These are phyloP conservation scores for Eucalyptus cladocalyx DNA, from an alignment of 345 rosid genomes.

Conservation along the genomic window DNA sequence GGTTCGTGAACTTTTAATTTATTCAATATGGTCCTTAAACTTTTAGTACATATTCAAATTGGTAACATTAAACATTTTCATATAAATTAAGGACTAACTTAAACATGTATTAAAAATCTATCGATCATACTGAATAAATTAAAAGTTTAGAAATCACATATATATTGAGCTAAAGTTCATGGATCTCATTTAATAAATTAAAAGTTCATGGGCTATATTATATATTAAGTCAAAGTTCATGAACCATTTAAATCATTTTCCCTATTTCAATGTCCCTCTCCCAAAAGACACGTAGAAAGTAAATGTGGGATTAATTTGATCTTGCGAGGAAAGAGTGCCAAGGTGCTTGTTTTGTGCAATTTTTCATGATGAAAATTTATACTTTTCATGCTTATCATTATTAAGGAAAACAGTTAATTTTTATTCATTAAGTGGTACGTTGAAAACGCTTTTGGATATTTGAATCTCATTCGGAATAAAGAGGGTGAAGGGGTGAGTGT, in stretches of 20 bases:
- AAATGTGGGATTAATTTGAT: background rate
- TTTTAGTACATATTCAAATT: too few relatives aligned
- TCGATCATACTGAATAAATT: too few relatives aligned
- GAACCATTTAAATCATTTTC: accelerated
- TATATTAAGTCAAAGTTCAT: too few relatives aligned
- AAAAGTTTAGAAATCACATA: too few relatives aligned
- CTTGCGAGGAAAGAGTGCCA: accelerated
- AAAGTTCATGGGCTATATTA: accelerated
- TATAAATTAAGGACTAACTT: too few relatives aligned
- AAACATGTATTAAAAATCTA: too few relatives aligned
- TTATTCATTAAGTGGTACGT: accelerated
- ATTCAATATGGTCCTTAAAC: accelerated
- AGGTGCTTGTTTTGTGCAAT: background rate
- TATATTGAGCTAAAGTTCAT: too few relatives aligned
- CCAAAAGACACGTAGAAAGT: background rate
- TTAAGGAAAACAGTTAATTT: background rate
- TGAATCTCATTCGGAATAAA: background rate
- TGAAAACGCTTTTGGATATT: background rate
- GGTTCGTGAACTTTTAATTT: too few relatives aligned
- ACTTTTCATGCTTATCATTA: background rate
- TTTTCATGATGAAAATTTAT: background rate
- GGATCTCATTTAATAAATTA: too few relatives aligned
- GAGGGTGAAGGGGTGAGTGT: background rate
- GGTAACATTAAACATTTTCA: too few relatives aligned
- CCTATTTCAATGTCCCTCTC: background rate